These are phyloP conservation scores for Prorocentrum cordatum DNA, from an alignment of 169 alveolate genomes.

Conservation along the genomic window DNA sequence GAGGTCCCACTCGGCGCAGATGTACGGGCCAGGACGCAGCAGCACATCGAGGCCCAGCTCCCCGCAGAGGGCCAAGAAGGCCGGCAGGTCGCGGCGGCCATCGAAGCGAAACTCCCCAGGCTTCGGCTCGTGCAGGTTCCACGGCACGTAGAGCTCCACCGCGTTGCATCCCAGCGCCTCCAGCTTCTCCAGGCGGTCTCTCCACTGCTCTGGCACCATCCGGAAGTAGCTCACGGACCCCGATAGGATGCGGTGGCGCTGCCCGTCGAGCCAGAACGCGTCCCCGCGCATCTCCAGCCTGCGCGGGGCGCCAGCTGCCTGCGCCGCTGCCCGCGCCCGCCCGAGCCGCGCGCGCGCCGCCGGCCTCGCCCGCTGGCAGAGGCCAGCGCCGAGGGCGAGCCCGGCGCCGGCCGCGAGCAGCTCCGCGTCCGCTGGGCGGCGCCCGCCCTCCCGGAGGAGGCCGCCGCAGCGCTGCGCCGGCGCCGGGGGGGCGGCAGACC, in stretches of 20 bases:
- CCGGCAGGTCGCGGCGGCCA: conserved; percentile 8
- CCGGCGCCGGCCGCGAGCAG: too few relatives aligned
- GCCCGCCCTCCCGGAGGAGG: too few relatives aligned
- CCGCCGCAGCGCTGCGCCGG: too few relatives aligned
- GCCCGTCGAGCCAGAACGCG: conserved; percentile 20
- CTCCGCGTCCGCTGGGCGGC: too few relatives aligned
- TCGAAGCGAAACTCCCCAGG: conserved; percentile 18
- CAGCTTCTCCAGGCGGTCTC: conserved; percentile 50
- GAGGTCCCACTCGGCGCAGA: conserved; percentile 60
- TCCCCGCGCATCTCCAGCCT: conserved; percentile 32
- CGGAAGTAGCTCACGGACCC: conserved; percentile 64
- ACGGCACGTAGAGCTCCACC: conserved; percentile 45
- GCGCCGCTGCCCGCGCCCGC: too few relatives aligned
- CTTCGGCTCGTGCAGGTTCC: conserved; percentile 52
- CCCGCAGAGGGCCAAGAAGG: neutral
- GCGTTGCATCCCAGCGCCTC: conserved; percentile 8
- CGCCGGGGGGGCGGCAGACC: too few relatives aligned
- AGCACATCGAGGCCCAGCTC: conserved; percentile 46
- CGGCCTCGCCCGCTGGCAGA: too few relatives aligned
- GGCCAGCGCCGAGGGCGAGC: too few relatives aligned
- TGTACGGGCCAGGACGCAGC: conserved; percentile 54
- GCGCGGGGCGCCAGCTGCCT: too few relatives aligned
- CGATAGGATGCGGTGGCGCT: conserved; percentile 20
- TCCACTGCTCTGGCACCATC: conserved; percentile 44
- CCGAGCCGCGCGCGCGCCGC: too few relatives aligned